Evolutionary conservation across 495 filamentous ascomycete species (phyloP), one percentile per base, ranked within the genome.

Genomic region (Penicillium roqueforti): DNA sequence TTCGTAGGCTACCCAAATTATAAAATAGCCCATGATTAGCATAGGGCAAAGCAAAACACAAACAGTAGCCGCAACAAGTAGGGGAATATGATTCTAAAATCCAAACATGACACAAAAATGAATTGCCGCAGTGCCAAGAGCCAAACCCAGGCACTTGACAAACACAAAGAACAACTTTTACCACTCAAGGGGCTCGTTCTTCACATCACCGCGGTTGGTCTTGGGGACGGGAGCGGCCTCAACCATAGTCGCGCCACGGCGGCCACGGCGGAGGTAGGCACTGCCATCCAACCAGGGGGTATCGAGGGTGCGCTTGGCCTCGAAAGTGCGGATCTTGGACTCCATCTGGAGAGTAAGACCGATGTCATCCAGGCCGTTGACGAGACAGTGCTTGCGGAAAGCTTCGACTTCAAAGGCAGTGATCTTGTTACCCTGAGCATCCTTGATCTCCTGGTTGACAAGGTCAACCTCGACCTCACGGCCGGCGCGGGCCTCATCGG

Each of bases 331-430:
- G 65, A 98, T 97, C 80, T 95, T 91, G 46, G 87, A 84, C 60
- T 91, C 91, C 71, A 91, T 81, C 72, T 95, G 88, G 71, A 97
- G 87, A 18, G 93, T 97, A 34, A 97, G 73, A 45, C 91, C 93
- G 57, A 98, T 97, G 60, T 98, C 93, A 71, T 98, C 93, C 8
- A 98, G 82, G 1, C 93, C 93, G 67, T 98, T 96, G 55, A 95
- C 74, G 32, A 98, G 76, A 66, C 93, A 98, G 73, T 97, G 89
- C 73, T 92, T 95, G 59, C 91, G 77, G 80, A 97, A 98, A 62
- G 82, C 80, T 55, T 97, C 92, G 28, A 96, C 87, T 2, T 96
- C 87, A 61, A 98, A 98, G 37, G 67, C 65, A 60, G 83, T 85
- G 36, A 98, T 74, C 62, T 80, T 80, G 53, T 80, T 82, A 38